Base-by-base conservation (phyloP, 129 eudicot genomes). In the Artemisia argyi region DNA sequence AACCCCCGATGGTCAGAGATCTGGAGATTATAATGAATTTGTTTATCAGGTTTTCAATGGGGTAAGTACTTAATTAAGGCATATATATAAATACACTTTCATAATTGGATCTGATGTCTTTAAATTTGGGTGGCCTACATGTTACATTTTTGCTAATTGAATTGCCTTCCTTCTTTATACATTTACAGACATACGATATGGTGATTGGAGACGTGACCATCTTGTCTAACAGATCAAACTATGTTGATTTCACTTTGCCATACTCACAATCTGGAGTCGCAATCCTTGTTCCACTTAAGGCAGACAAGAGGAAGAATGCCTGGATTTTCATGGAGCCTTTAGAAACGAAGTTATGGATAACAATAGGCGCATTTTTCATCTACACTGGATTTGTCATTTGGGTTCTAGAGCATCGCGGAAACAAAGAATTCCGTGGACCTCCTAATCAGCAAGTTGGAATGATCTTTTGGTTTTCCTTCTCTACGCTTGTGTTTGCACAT, bases 321-420 rank as follows among this genome's bases (percentile, higher is more conserved):
- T 86, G 92, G 92, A 83, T 83, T 17, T 86, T 86, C 74, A 71
- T 83, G 84, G 76, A 73, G 60, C 92, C 92, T 6, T 52, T 86
- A 13, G 81, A 76, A 59, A 74, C 1, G 58, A 54, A 77, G 8
- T 69, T 86, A 5, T 83, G 92, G 92, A 51, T 86, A 52, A 83
- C 92, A 42, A 78, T 65, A 1, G 87, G 73, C 3, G 75, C 60
- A 0, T 86, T 81, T 56, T 86, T 86, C 73, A 55, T 86, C 52
- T 81, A 77, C 84, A 86, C 73, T 4, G 92, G 88, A 3, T 75
- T 83, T 48, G 88, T 81, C 6, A 79, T 86, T 39, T 86, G 92
- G 92, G 79, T 84, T 49, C 68, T 86, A 6, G 92, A 86, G 74
- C 86, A 81, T 69, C 79, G 84, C 0, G 53, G 69, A 3, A 86